Percentiles rank a stretch among this genome's conserved stretches.
Conservation (phyloP, 306 rosid genomes). For the Luffa acutangula region DNA sequence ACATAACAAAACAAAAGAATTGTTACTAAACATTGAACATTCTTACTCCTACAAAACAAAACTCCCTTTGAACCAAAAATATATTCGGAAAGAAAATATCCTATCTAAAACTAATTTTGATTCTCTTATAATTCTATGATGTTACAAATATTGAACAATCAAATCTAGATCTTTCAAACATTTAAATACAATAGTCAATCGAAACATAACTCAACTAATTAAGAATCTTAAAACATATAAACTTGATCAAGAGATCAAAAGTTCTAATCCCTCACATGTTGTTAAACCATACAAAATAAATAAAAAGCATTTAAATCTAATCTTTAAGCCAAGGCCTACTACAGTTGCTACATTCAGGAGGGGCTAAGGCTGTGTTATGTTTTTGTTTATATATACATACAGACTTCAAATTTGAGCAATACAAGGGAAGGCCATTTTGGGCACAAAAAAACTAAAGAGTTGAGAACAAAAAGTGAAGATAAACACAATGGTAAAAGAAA, state of each 20-base stretch:
- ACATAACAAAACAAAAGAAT: no score
- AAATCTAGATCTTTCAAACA: not conserved
- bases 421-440: not conserved
- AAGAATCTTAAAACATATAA: no score
- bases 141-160: not conserved
- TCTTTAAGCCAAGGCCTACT: not conserved
- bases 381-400: not conserved
- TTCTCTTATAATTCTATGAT: not conserved
- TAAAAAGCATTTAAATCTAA: not conserved
- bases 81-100: not conserved
- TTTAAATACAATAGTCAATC: not conserved
- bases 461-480: not conserved
- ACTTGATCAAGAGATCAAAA: no score
- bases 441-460: not conserved
- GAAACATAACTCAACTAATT: no score
- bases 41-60: no score
- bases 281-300: no score
- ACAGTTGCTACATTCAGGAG: not conserved
- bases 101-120: not conserved
- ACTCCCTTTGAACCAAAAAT: no score
- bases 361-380: not conserved
- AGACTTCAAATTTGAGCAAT: not conserved
- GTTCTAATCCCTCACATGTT: no score
- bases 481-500: constrained; percentile 1
- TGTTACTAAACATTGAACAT: no score